phyloP scores from a whole-genome alignment of 768 basidiomycete genomes.

The Pulveroboletus sp. region DNA sequence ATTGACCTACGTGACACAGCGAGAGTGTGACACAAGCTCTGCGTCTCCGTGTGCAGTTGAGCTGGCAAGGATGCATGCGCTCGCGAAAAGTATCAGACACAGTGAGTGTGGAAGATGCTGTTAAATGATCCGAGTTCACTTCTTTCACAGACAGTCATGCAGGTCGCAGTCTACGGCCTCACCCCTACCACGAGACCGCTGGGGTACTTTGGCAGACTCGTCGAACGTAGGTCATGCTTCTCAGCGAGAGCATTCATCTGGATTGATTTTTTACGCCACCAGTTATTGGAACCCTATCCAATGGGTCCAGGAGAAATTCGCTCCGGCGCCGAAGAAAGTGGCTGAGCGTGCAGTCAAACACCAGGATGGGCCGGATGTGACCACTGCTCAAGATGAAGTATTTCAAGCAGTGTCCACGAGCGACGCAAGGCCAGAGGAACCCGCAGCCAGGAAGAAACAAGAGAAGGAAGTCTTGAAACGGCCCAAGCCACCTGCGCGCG shows the following conservation, averaged over 20 bases:
- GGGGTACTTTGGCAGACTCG: conserved; percentile 35
- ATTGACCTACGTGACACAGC: conserved; percentile 11
- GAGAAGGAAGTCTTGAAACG: conserved; percentile 8
- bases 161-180: conserved; percentile 10
- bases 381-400: conserved; percentile 32
- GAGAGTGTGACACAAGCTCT: conserved; percentile 10
- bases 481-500: conserved; percentile 25
- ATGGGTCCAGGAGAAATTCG: conserved; percentile 61
- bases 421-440: conserved; percentile 15
- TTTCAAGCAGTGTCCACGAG: conserved; percentile 37
- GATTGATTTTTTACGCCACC: conserved; percentile 14
- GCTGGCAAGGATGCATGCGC: conserved; percentile 22
- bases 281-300: conserved; percentile 55
- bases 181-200: conserved; percentile 6
- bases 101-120: conserved; percentile 15
- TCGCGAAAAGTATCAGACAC: conserved; percentile 22
- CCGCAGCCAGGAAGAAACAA: conserved; percentile 16
- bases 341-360: conserved; percentile 40
- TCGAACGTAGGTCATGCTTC: conserved; percentile 38
- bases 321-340: conserved; percentile 41
- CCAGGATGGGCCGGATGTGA: conserved; percentile 28
- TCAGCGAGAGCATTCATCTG: neutral
- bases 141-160: conserved; percentile 10
- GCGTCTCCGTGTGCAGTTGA: conserved; percentile 7
- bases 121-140: neutral